Base-by-base conservation (phyloP, 73 alveolate genomes). In the Symbiodinium pilosum region DNA sequence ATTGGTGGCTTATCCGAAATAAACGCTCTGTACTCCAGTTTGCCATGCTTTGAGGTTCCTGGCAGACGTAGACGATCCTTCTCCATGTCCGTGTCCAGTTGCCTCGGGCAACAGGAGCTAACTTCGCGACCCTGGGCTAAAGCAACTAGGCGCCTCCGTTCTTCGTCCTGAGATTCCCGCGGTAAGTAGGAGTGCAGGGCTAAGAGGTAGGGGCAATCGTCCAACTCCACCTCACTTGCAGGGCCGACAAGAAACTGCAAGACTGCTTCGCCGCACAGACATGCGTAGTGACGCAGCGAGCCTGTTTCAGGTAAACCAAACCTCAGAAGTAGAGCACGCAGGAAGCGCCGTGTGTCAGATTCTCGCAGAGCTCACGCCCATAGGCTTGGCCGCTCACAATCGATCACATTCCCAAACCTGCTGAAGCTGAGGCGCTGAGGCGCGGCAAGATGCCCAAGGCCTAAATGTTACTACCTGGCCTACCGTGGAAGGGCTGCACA, bases 401-500 rank as follows among this genome's bases (percentile, higher is more conserved):
- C 95, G 43, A 64, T 88, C 39, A 84, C 73, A 64, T 88, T 88
- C 71, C 95, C 95, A 64, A 64, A 64, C 81, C 81, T 64, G 7
- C 81, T 5, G 9, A 1, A 16, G 73, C 30, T 30, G 26, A 24
- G 73, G 73, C 73, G 26, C 73, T 6, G 20, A 26, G 20, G 26
- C 28, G 32, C 73, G 26, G 7, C 73, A 54, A 54, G 32, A 26
- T 54, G 0, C 30, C 73, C 73, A n/a, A n/a, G n/a, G n/a, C n/a
- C n/a, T n/a, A n/a, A n/a, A n/a, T 51, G 21, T 16, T 16, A 26
- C 81, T 30, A 1, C 0, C 81, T 38, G 40, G 47, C 81, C 95
- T 59, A 71, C 95, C 86, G 44, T 88, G 95, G 44, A 88, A 88
- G 44, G 95, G 87, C 40, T 88, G 86, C 87, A 88, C 95, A 68